Base-by-base conservation (phyloP, 2,329 filamentous ascomycete genomes). In the Aspergillus carbonarius region DNA sequence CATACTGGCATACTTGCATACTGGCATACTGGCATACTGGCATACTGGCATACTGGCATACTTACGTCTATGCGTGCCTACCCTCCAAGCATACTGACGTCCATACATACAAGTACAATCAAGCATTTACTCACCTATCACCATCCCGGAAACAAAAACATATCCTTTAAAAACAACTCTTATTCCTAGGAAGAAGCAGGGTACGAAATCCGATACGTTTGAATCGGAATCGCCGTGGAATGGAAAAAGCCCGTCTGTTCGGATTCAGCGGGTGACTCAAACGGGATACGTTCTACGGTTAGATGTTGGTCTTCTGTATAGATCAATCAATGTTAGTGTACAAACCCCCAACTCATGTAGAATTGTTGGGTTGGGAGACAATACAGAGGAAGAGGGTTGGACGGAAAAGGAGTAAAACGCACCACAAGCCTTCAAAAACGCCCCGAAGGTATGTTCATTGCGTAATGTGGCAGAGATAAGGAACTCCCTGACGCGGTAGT, bases 401-500 rank as follows among this genome's bases (percentile, higher is more conserved):
- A 34, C 8, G 7, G 20, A 17, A 10, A 27, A 13, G 7, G 20
- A 7, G 12, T 5, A 12, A 40, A 37, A 70, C 85, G 69, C 74
- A 88, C 86, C 74, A 72, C 85, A 88, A 57, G 81, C 81, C 57
- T 80, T 74, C 63, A 81, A 69, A 67, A 89, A 88, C 25, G 78
- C 75, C 64, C 82, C 78, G 70, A 88, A 87, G 0, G 86, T 89
- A 54, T 85, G 76, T 56, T 81, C 77, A 59, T 88, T 88, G 56
- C 87, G 82, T 55, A 88, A 78, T 0, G 85, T 85, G 13, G 84
- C 82, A 3, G 85, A 81, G 61, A 88, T 83, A 57, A 89, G 73
- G 47, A 87, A 82, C 46, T 81, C 68, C 48, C 84, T 70, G 30
- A 78, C 67, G 15, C 78, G 71, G 60, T 83, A 81, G 61, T 82